A percentile compares a stretch with the other conserved stretches of the same genome.
Evolutionary conservation across 345 rosid genomes (phyloP).

Genomic region (Cardamine chenopodiifolia): DNA sequence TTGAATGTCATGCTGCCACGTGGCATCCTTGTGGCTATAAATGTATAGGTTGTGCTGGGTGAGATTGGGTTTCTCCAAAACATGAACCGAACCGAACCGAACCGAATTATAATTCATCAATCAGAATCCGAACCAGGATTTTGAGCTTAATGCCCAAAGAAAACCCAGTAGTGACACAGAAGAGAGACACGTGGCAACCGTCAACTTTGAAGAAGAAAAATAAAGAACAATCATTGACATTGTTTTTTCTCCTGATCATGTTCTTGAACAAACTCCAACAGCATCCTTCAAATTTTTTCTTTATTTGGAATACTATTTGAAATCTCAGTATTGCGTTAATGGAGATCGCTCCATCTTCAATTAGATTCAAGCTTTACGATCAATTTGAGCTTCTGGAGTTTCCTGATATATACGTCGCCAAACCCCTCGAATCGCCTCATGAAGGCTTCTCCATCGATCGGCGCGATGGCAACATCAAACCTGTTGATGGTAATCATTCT

Average conservation of each 20-base stretch:
- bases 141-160: neutral
- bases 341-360: conserved; percentile 51
- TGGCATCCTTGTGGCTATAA: neutral
- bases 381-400: conserved; percentile 73
- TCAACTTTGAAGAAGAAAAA: conserved; percentile 17
- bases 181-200: conserved; percentile 8
- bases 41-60: neutral
- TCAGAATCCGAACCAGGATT: too few species aligned
- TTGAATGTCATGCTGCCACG: neutral
- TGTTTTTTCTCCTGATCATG: neutral
- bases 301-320: neutral
- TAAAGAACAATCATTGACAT: conserved; percentile 5
- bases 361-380: conserved; percentile 71
- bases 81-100: neutral
- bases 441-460: conserved; percentile 79
- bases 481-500: conserved; percentile 51
- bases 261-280: neutral
- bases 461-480: conserved; percentile 64
- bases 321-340: conserved; percentile 25
- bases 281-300: neutral
- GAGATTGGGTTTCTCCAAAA: neutral
- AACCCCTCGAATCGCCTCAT: conserved; percentile 56
- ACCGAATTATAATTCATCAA: neutral
- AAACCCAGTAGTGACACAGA: conserved; percentile 12
- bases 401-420: conserved; percentile 72